Evolutionary conservation across 2,329 filamentous ascomycete genomes (phyloP), one percentile per base, ranked within the genome.

Genomic region (Aspergillus hiratsukae): DNA sequence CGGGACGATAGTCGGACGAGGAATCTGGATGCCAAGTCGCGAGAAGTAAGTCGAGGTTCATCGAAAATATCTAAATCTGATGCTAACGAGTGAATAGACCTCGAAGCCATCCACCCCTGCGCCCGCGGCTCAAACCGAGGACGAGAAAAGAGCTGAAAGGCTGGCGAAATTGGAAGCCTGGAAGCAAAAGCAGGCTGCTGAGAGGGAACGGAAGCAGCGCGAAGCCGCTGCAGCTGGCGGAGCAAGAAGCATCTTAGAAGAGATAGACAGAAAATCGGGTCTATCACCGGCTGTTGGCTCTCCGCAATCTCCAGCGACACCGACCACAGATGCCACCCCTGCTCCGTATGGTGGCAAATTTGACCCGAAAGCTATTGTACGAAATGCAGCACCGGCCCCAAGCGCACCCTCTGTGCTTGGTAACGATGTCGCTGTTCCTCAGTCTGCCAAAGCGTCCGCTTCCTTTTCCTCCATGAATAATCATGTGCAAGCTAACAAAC

Each of bases 171-270:
- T 96, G 28, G 90, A 93, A 71, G 89, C 90, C 56, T 96, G 91
- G 92, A 96, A 96, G 76, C 89, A 91, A 74, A 93, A 92, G 75
- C 87, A 91, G 70, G 80, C 81, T 5, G 89, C 90, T 61, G 85
- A 86, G 69, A 87, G 87, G 64, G 87, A 87, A 65, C 83, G 83
- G 60, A 90, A 90, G 70, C 84, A 89, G 69, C 86, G 85, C 66
- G 84, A 88, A 65, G 81, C 86, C 48, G 74, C 74, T 41, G 85
- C 84, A 53, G 79, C 83, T 43, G 84, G 83, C 56, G 86, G 85
- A 61, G 83, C 87, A 41, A 80, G 84, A 64, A 88, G 83, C 65
- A 82, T 91, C 54, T 77, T 88, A 55, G 85, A 87, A 66, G 85
- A 88, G 72, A 90, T 89, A 80, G 89, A 88, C 71, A 85, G 85